A percentile compares a stretch with the other conserved stretches of the same genome.
These are phyloP conservation scores for Tetragonia tetragonoides DNA, from an alignment of 148 eudicot genomes.

Conservation along the genomic window DNA sequence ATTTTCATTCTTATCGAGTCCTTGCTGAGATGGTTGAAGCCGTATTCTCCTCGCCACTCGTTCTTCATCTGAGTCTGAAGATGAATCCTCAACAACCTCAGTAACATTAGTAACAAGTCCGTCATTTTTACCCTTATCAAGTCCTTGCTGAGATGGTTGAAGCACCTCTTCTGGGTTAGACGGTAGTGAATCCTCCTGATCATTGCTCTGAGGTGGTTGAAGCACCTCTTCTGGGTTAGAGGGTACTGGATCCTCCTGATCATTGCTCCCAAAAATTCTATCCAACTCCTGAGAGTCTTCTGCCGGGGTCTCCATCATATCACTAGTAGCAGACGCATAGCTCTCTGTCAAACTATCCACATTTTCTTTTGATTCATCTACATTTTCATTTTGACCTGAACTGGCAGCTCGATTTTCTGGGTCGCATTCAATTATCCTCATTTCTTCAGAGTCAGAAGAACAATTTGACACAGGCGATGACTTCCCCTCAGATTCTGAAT, in stretches of 20 bases:
- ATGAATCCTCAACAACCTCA: conserved; percentile 23
- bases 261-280: conserved; percentile 24
- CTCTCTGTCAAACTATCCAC: conserved; percentile 33
- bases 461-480: conserved; percentile 33
- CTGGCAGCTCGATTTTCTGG: background rate
- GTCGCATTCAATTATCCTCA: conserved; percentile 20
- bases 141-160: background rate
- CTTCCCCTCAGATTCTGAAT: conserved; percentile 28
- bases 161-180: no score
- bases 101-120: conserved; percentile 4
- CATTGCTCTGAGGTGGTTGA: background rate
- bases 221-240: conserved; percentile 3
- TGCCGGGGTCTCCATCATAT: conserved; percentile 41
- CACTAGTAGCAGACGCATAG: conserved; percentile 44
- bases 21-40: conserved; percentile 24
- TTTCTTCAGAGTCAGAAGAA: conserved; percentile 41
- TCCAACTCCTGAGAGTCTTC: conserved; percentile 35
- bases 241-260: conserved; percentile 18
- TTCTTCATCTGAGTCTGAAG: conserved; percentile 26
- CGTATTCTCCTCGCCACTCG: conserved; percentile 28
- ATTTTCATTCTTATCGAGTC: background rate
- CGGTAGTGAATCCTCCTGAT: no score
- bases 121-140: no score
- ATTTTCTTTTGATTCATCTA: conserved; percentile 25
- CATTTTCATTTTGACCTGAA: conserved; percentile 20